Base-by-base conservation (phyloP, 2,329 filamentous ascomycete species). In the Xenoacremonium recifei region DNA sequence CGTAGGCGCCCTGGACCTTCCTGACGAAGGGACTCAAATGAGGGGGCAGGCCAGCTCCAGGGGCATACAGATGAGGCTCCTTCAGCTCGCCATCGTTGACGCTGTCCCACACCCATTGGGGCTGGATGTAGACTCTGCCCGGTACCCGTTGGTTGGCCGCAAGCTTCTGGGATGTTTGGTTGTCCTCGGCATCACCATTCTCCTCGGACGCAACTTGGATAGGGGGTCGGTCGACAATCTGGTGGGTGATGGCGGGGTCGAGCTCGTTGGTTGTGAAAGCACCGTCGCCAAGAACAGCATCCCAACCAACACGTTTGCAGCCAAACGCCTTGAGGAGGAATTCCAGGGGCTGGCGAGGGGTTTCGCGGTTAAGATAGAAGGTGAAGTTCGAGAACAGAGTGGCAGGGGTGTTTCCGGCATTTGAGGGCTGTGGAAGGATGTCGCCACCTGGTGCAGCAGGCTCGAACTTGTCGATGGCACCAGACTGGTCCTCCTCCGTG, bases 91-190 rank as follows among this genome's bases (percentile, higher is more conserved):
- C 89, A 34, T 93, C 88, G 64, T 99, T 99, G 64, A 96, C 73
- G 58, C 88, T 92, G 62, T 99, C 93, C 93, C 93, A 99, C 4
- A 99, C 83, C 92, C 95, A 99, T 64, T 99, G 93, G 16, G 93
- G 93, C 71, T 99, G 93, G 42, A 99, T 72, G 57, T 99, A 99
- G 50, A 83, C 89, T 52, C 93, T 80, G 25, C 92, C 92, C n/a
- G 92, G 90, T 48, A 97, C 85, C 47, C 90, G 82, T 50, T 82
- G 82, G 58, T 88, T 86, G 45, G 66, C 66, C 19, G 64, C 72
- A 41, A 82, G 68, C 63, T 76, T 79, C 63, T 76, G 79, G 35
- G 70, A 71, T 48, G 73, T 86, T 68, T 80, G 80, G 66, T 77
- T 84, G 55, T 84, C 81, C 50, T 79, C 76, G 20, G 55, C 71